Percentiles rank a stretch among this genome's conserved stretches.
Conservation (phyloP, 2,329 filamentous ascomycete species). For the Scopulariopsis brevicaulis region DNA sequence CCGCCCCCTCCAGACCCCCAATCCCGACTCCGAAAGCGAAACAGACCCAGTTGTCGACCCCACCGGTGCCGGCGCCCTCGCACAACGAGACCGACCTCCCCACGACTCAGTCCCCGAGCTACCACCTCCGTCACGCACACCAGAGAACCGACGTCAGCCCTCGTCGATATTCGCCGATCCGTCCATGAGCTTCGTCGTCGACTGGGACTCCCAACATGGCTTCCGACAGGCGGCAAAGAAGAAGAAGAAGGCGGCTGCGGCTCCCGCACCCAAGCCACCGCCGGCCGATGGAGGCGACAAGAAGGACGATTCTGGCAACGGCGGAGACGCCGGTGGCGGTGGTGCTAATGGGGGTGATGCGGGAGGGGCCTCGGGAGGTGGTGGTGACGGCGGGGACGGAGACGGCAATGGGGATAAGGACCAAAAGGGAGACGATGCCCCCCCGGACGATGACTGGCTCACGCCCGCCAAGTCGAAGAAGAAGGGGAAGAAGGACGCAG, state of each 20-base stretch:
- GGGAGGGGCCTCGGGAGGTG: constrained; percentile 10
- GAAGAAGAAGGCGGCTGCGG: constrained; percentile 8
- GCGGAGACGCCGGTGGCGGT: constrained; percentile 12
- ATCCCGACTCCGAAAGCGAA: neutral
- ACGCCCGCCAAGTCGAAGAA: constrained; percentile 32
- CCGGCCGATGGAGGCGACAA: constrained; percentile 12
- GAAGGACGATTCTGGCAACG: constrained; percentile 15
- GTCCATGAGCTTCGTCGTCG: constrained; percentile 11
- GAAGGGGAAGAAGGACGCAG: constrained; percentile 34
- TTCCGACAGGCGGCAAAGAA: constrained; percentile 11
- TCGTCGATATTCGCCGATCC: constrained; percentile 3
- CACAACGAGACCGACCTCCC: neutral
- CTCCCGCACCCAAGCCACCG: constrained; percentile 1
- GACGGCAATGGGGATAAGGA: constrained; percentile 12
- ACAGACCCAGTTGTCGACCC: neutral
- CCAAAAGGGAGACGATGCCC: constrained; percentile 1
- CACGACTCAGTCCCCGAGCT: neutral
- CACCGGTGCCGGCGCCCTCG: constrained; percentile 1
- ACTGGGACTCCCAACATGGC: constrained; percentile 11
- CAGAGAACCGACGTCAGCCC: neutral
- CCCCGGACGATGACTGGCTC: constrained; percentile 40
- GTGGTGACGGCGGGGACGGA: constrained; percentile 1
- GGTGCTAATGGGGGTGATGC: constrained; percentile 18
- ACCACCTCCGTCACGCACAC: neutral
- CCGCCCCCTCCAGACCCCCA: neutral